Percentiles rank a stretch among this genome's conserved stretches.
Conservation (phyloP, 2,329 filamentous ascomycete genomes). For the Lasiodiplodia theobromae region DNA sequence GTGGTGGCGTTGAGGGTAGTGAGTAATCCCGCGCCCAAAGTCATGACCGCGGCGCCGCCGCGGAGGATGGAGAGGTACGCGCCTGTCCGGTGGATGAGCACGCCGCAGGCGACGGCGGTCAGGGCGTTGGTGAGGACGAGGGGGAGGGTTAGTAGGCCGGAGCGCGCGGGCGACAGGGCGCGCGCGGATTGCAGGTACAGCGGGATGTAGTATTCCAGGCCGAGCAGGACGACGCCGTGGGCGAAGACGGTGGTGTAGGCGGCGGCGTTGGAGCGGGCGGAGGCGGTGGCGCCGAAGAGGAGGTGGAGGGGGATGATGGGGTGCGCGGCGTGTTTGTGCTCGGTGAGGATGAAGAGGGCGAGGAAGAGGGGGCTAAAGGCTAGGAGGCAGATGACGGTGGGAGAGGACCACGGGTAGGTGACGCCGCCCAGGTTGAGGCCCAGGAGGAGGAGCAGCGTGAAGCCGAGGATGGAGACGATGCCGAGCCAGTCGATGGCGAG, state of each 20-base stretch:
- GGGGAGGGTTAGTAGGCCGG: conserved; percentile 65
- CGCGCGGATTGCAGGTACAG: conserved; percentile 76
- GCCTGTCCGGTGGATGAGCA: conserved; percentile 56
- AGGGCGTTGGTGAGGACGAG: conserved; percentile 67
- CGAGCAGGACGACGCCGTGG: conserved; percentile 63
- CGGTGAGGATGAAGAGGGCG: neutral
- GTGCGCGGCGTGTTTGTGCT: neutral
- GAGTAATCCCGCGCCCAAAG: conserved; percentile 46
- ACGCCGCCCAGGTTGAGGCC: too few species aligned
- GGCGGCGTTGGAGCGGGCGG: conserved; percentile 61
- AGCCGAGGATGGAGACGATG: conserved; percentile 37
- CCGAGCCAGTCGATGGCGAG: conserved; percentile 63
- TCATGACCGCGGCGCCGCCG: conserved; percentile 42
- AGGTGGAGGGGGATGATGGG: neutral
- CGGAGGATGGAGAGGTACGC: conserved; percentile 50
- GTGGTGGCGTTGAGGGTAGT: conserved; percentile 41
- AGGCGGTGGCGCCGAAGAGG: too few species aligned
- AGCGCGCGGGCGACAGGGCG: conserved; percentile 65
- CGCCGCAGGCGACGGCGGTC: conserved; percentile 54
- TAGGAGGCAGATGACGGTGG: neutral
- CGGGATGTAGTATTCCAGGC: conserved; percentile 73
- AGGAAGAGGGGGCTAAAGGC: neutral
- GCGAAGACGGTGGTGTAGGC: conserved; percentile 58
- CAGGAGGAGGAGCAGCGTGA: too few species aligned
- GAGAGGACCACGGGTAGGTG: too few species aligned